These are phyloP conservation scores for Amauroascus niger DNA, from an alignment of 2,329 filamentous ascomycete genomes.

Conservation along the genomic window DNA sequence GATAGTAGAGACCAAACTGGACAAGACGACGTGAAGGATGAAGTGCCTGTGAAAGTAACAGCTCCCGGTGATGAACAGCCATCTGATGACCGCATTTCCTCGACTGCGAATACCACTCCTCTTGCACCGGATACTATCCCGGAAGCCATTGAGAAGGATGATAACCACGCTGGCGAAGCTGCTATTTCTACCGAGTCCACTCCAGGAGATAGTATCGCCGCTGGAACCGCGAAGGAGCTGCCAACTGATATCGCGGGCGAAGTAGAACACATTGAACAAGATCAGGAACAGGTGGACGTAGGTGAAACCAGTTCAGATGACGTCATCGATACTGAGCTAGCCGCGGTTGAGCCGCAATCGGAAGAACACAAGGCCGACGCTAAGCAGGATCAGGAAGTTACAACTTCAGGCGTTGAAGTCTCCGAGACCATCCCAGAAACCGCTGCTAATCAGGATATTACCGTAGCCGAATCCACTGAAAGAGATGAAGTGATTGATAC, in stretches of 20 bases:
- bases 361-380: slow-evolving; percentile 4
- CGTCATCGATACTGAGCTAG: neutral
- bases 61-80: neutral
- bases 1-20: neutral
- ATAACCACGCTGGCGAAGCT: neutral
- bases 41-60: neutral
- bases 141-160: neutral
- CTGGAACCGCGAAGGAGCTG: neutral
- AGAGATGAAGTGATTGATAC: neutral
- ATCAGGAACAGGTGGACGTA: neutral
- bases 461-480: neutral
- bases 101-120: neutral
- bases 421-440: neutral
- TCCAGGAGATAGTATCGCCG: neutral
- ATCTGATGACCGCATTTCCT: neutral
- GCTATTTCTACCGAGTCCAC: neutral
- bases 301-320: neutral
- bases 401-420: neutral
- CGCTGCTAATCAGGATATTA: neutral
- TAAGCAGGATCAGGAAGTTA: slow-evolving; percentile 6
- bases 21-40: neutral
- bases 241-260: neutral
- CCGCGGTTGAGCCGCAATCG: neutral
- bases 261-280: neutral
- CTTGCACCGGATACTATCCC: neutral